Conservation (phyloP, 169 alveolate genomes). For the Miamiensis avidus region DNA sequence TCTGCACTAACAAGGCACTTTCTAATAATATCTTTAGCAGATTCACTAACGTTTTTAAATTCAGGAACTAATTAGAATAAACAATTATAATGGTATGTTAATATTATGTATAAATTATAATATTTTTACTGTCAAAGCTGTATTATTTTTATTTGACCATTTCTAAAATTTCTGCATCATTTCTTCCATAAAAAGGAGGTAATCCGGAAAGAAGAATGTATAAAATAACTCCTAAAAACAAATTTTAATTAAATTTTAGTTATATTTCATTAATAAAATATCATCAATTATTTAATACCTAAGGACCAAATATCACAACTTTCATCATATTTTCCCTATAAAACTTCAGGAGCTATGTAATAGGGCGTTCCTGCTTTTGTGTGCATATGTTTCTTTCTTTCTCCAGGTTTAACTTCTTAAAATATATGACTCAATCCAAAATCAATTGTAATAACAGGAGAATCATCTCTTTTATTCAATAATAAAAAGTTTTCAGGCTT, state of each 20-base stretch:
- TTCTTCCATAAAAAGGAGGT: constrained; percentile 81
- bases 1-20: constrained; percentile 52
- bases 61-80: constrained; percentile 18
- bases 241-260: no score
- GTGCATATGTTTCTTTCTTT: constrained; percentile 55
- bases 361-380: constrained; percentile 87
- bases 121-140: constrained; percentile 37
- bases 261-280: no score
- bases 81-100: neutral
- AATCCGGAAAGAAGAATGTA: constrained; percentile 78
- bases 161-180: constrained; percentile 65
- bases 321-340: constrained; percentile 70
- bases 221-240: constrained; percentile 67
- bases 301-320: constrained; percentile 81
- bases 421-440: constrained; percentile 70
- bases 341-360: constrained; percentile 85
- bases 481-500: constrained; percentile 77
- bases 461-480: constrained; percentile 41
- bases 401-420: constrained; percentile 41
- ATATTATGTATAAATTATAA: neutral
- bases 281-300: neutral
- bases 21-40: constrained; percentile 72
- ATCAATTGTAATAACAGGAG: constrained; percentile 65
- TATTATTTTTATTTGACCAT: constrained; percentile 51
- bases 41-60: constrained; percentile 59